Percentiles rank a stretch among this genome's conserved stretches.
Conservation (phyloP, 306 rosid species). For the Comarum palustre region DNA sequence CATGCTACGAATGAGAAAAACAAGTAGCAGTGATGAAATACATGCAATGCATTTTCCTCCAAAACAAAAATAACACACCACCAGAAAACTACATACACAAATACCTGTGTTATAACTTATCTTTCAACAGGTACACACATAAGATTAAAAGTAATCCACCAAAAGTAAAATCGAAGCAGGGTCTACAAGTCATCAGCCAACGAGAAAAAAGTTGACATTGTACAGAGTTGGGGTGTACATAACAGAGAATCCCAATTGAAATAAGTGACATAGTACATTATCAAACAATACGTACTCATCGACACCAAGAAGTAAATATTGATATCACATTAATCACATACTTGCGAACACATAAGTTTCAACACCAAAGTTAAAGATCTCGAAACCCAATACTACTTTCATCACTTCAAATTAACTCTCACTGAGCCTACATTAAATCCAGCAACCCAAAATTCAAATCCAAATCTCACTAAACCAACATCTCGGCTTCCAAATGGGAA, state of each 20-base stretch:
- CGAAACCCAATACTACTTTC: not conserved
- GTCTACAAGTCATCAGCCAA: not conserved
- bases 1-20: not conserved
- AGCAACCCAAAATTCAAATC: slow-evolving; percentile 3
- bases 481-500: too few relatives aligned
- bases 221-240: not conserved
- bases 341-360: not conserved
- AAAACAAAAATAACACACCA: not conserved
- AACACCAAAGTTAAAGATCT: not conserved
- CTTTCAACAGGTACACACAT: not conserved
- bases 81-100: not conserved
- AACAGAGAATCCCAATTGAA: not conserved
- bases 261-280: not conserved
- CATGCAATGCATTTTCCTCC: not conserved
- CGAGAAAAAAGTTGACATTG: not conserved
- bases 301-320: not conserved
- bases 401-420: not conserved
- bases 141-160: not conserved
- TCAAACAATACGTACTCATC: not conserved
- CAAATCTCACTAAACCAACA: not conserved
- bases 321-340: not conserved
- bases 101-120: not conserved
- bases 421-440: not conserved
- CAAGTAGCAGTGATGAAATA: too few relatives aligned
- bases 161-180: not conserved